Evolutionary conservation across 768 basidiomycete genomes (phyloP).

Genomic region (Lactarius sp.): DNA sequence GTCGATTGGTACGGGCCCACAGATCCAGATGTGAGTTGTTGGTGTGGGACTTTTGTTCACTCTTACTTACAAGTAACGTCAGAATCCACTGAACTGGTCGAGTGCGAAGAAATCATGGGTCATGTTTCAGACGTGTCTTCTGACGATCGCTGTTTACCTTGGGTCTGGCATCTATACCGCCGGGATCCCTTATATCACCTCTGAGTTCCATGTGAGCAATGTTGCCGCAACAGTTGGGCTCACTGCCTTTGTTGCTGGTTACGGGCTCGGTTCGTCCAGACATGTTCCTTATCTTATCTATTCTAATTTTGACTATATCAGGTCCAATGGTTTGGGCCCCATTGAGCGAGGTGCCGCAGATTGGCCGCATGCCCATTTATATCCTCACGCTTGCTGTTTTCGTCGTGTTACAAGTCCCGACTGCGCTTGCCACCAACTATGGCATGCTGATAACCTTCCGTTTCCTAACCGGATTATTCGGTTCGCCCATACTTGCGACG

Average conservation of each 20-base stretch:
- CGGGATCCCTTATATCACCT: constrained; percentile 29
- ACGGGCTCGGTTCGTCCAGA: constrained; percentile 25
- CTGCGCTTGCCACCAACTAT: constrained; percentile 32
- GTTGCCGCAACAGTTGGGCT: constrained; percentile 33
- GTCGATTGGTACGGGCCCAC: constrained; percentile 31
- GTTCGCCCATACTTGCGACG: constrained; percentile 34
- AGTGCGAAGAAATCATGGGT: constrained; percentile 31
- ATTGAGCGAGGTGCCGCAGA: constrained; percentile 33
- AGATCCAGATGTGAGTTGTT: constrained; percentile 22
- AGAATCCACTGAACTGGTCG: constrained; percentile 31
- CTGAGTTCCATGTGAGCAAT: constrained; percentile 31
- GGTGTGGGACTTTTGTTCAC: no score
- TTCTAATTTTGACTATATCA: neutral
- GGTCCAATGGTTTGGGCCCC: constrained; percentile 34
- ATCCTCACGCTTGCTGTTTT: constrained; percentile 33
- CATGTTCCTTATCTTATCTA: neutral
- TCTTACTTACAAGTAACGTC: neutral
- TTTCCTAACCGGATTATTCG: constrained; percentile 35
- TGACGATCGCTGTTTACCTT: constrained; percentile 36
- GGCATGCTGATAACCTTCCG: constrained; percentile 33
- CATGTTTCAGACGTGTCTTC: constrained; percentile 33
- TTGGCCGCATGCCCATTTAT: constrained; percentile 35
- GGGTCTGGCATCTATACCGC: constrained; percentile 35
- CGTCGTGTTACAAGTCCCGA: constrained; percentile 35
- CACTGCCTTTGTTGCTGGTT: constrained; percentile 31